Conservation (phyloP, 1,139 yeast species). For the Geotrichum carabidarum region DNA sequence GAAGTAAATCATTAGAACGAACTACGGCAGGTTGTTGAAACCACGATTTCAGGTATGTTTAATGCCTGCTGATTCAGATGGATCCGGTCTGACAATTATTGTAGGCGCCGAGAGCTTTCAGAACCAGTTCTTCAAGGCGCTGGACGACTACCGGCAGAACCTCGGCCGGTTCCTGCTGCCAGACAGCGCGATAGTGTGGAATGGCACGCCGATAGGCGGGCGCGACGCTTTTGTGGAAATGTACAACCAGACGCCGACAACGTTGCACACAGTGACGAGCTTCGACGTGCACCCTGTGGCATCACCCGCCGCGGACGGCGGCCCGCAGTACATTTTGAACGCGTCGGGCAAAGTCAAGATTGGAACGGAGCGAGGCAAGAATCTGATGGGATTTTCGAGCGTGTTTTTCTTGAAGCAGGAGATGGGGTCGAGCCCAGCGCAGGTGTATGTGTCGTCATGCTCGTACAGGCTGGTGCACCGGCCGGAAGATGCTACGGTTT, state of each 20-base stretch:
- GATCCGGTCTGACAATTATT: background rate
- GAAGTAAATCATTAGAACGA: background rate
- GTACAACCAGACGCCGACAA: conserved; percentile 33
- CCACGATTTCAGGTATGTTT: conserved; percentile 1
- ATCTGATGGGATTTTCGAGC: conserved; percentile 34
- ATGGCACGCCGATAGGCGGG: conserved; percentile 41
- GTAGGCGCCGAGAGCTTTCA: conserved; percentile 22
- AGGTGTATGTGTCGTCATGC: conserved; percentile 30
- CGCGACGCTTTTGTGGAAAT: conserved; percentile 34
- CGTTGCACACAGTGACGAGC: conserved; percentile 33
- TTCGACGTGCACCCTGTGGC: conserved; percentile 39
- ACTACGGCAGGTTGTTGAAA: conserved; percentile 2
- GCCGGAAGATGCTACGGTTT: conserved; percentile 33
- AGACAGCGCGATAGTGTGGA: conserved; percentile 38
- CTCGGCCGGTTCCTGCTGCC: conserved; percentile 29
- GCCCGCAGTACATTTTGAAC: conserved; percentile 29
- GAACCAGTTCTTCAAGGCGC: conserved; percentile 30
- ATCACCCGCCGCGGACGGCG: conserved; percentile 10
- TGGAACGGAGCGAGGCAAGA: conserved; percentile 32
- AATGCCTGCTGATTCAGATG: background rate
- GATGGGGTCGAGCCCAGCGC: conserved; percentile 19
- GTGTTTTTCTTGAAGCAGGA: conserved; percentile 32
- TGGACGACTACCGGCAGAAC: conserved; percentile 30
- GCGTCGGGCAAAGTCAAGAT: conserved; percentile 34
- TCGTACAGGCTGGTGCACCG: conserved; percentile 36